These are phyloP conservation scores for Cyberlindnera euphorbiae DNA, from an alignment of 805 yeast genomes.

Conservation along the genomic window DNA sequence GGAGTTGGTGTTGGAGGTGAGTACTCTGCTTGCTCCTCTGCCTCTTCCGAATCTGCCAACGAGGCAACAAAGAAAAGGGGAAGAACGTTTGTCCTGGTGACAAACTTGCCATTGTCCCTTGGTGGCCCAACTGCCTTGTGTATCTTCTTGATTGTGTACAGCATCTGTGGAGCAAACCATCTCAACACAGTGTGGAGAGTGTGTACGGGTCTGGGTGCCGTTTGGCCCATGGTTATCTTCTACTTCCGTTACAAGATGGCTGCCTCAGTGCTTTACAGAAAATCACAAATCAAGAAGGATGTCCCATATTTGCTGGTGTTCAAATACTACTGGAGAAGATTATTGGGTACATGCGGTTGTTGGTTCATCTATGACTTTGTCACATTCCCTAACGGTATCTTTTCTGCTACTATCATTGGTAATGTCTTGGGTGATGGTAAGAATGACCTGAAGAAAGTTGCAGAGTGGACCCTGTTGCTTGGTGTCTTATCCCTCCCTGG, in stretches of 20 bases:
- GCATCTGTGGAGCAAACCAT: slow-evolving; percentile 42
- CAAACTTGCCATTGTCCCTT: slow-evolving; percentile 66
- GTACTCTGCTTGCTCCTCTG: slow-evolving; percentile 63
- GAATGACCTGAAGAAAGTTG: slow-evolving; percentile 47
- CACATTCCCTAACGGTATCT: slow-evolving; percentile 74
- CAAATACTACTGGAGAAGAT: slow-evolving; percentile 62
- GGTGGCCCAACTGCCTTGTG: slow-evolving; percentile 78
- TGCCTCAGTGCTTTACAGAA: slow-evolving; percentile 57
- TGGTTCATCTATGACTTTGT: slow-evolving; percentile 84
- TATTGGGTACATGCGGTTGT: slow-evolving; percentile 66
- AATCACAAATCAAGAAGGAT: slow-evolving; percentile 53
- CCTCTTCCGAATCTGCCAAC: slow-evolving; percentile 71
- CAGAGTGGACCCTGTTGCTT: slow-evolving; percentile 69
- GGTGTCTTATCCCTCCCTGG: slow-evolving; percentile 71
- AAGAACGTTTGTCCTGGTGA: slow-evolving; percentile 56
- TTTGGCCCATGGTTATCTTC: slow-evolving; percentile 70
- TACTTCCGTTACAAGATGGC: slow-evolving; percentile 69
- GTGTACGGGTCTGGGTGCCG: slow-evolving; percentile 57
- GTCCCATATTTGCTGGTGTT: slow-evolving; percentile 58
- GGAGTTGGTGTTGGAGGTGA: slow-evolving; percentile 82
- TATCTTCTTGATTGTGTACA: slow-evolving; percentile 62
- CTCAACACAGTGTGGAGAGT: slow-evolving; percentile 61
- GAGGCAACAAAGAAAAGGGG: slow-evolving; percentile 63
- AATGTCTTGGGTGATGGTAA: slow-evolving; percentile 37
- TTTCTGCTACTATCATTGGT: slow-evolving; percentile 56